Evolutionary conservation across 257 asterid genomes (phyloP).

Genomic region (Nicotiana knightiana): DNA sequence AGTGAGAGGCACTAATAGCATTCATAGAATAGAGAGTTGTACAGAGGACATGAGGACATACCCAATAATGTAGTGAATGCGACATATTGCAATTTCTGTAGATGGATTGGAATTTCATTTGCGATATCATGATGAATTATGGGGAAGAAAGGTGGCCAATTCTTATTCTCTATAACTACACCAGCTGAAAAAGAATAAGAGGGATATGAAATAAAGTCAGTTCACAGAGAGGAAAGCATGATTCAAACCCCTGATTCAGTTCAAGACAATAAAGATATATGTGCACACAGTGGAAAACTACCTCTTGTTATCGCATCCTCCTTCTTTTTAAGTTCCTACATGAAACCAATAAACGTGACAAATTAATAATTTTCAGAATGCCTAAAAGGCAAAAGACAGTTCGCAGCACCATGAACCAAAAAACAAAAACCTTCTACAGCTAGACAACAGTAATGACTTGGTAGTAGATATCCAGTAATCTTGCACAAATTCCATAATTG

Average conservation of each 20-base stretch:
- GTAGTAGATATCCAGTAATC: not conserved
- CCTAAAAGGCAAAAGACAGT: not conserved
- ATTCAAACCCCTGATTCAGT: not conserved
- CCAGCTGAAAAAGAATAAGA: slow-evolving; percentile 58
- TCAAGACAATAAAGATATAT: not conserved
- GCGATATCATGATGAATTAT: slow-evolving; percentile 82
- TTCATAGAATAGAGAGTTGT: not conserved
- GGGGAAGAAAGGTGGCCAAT: slow-evolving; percentile 91
- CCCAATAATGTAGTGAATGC: slow-evolving; percentile 87
- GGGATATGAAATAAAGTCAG: not conserved
- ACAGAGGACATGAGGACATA: slow-evolving; percentile 20
- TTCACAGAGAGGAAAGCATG: not conserved
- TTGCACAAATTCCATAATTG: not conserved
- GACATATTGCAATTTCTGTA: slow-evolving; percentile 81
- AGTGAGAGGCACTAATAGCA: not conserved
- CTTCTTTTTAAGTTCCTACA: slow-evolving; percentile 78
- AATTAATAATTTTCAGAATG: not conserved
- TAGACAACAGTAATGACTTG: not conserved
- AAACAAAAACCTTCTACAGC: not conserved
- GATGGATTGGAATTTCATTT: slow-evolving; percentile 86
- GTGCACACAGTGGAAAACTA: slow-evolving; percentile 19
- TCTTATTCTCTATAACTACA: slow-evolving; percentile 68
- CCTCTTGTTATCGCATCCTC: slow-evolving; percentile 66
- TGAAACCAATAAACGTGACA: slow-evolving; percentile 18
- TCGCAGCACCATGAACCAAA: not conserved